Conservation (phyloP, 1,284 basidiomycete species). For the Microstroma glucosiphilum region DNA sequence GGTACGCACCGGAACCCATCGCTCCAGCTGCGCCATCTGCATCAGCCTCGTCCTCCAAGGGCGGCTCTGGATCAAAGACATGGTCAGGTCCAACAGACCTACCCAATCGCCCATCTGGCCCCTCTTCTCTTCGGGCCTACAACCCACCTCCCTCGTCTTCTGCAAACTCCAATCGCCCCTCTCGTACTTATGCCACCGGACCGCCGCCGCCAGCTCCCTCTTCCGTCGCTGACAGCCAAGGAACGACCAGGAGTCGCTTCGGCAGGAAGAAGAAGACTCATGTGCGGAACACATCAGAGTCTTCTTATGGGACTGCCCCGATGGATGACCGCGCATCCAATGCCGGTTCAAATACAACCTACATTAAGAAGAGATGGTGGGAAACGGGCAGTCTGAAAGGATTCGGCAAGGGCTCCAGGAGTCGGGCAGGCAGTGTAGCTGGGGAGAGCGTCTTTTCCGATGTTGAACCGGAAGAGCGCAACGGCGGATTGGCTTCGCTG, state of each 20-base stretch:
- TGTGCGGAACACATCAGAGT: too few relatives aligned
- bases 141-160: too few relatives aligned
- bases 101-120: conserved; percentile 33
- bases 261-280: too few relatives aligned
- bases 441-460: conserved; percentile 35
- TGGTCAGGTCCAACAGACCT: conserved; percentile 27
- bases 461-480: neutral
- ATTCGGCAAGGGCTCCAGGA: conserved; percentile 20
- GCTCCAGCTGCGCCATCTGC: conserved; percentile 8
- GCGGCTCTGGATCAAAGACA: neutral
- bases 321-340: conserved; percentile 17
- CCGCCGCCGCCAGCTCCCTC: too few relatives aligned
- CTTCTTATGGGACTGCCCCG: too few relatives aligned
- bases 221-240: too few relatives aligned
- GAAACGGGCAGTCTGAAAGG: conserved; percentile 23
- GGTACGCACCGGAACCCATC: conserved; percentile 30
- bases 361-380: conserved; percentile 34
- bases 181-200: too few relatives aligned
- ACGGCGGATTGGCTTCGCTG: neutral
- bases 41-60: neutral
- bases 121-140: conserved; percentile 25
- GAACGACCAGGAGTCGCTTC: too few relatives aligned
- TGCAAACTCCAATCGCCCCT: too few relatives aligned
- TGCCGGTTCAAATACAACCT: conserved; percentile 29
- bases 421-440: conserved; percentile 13